Conservation (phyloP, 768 basidiomycete species). For the Kwoniella shandongensis region DNA sequence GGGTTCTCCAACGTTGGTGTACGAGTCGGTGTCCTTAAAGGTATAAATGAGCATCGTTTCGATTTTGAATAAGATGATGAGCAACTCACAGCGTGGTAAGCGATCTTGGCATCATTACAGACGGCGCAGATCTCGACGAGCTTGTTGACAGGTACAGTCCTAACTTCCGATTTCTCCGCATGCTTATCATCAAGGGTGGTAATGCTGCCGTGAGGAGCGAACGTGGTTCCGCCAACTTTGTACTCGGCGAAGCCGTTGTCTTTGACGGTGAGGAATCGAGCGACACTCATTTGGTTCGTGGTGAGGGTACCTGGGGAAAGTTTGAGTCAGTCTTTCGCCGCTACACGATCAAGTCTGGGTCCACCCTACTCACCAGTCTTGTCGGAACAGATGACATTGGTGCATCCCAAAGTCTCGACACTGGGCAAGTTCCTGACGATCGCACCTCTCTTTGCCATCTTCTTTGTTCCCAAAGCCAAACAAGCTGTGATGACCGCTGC, state of each 20-base stretch:
- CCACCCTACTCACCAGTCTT: constrained; percentile 69
- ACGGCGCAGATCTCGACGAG: constrained; percentile 88
- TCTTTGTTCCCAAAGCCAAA: constrained; percentile 92
- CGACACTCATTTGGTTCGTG: constrained; percentile 96
- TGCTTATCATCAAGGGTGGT: constrained; percentile 66
- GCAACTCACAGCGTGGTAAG: constrained; percentile 69
- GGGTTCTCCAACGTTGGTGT: constrained; percentile 87
- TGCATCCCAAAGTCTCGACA: constrained; percentile 96
- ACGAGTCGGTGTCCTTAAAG: constrained; percentile 71
- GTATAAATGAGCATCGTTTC: background rate
- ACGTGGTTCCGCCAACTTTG: constrained; percentile 86
- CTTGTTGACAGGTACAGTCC: constrained; percentile 50
- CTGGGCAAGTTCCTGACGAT: constrained; percentile 95
- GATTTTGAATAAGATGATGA: background rate
- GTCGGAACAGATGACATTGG: constrained; percentile 97
- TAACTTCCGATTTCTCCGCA: constrained; percentile 58
- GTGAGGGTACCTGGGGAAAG: constrained; percentile 63
- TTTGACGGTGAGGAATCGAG: constrained; percentile 75
- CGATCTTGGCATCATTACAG: constrained; percentile 90
- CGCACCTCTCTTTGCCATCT: constrained; percentile 98
- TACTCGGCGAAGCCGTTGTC: constrained; percentile 64
- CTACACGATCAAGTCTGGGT: background rate
- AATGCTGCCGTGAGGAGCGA: constrained; percentile 78
- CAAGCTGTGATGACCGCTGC: constrained; percentile 98
- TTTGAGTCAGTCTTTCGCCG: constrained; percentile 5